Percentiles rank a stretch among this genome's conserved stretches.
Conservation (phyloP, 345 rosid species). For the Physaria fendleri region DNA sequence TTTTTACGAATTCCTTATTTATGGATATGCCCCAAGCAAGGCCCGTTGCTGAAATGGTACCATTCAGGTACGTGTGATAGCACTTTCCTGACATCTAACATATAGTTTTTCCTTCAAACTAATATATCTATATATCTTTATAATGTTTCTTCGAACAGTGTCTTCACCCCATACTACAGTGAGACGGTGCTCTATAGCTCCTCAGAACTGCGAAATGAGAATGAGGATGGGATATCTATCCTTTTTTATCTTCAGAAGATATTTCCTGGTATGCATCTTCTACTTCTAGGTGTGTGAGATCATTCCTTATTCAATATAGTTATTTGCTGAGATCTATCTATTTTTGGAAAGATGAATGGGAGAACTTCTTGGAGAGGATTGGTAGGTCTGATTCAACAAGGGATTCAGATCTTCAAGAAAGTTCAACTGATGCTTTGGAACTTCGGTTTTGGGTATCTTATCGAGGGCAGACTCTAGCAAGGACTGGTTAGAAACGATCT, state of each 20-base stretch:
- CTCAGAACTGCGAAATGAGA: conserved; percentile 80
- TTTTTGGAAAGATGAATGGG: conserved; percentile 83
- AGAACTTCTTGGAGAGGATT: conserved; percentile 89
- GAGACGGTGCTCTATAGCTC: conserved; percentile 96
- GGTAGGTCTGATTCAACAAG: conserved; percentile 62
- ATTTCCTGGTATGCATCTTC: conserved; percentile 63
- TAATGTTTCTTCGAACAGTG: conserved; percentile 42
- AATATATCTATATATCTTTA: neutral
- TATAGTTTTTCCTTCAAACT: neutral
- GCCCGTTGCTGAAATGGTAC: conserved; percentile 83
- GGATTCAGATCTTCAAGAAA: conserved; percentile 69
- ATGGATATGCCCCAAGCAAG: conserved; percentile 91
- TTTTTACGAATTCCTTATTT: conserved; percentile 84
- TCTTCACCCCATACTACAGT: conserved; percentile 98
- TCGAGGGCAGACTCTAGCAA: conserved; percentile 94
- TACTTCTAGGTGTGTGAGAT: conserved; percentile 6
- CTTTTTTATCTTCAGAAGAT: conserved; percentile 99
- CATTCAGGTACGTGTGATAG: conserved; percentile 56
- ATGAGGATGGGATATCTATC: conserved; percentile 96
- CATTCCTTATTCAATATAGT: neutral
- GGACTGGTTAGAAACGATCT: conserved; percentile 62
- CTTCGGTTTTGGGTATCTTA: conserved; percentile 98
- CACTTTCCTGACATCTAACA: neutral
- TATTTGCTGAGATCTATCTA: conserved; percentile 6
- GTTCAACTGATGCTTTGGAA: conserved; percentile 74